These are phyloP conservation scores for Albifimbria verrucaria DNA, from an alignment of 2,329 filamentous ascomycete species.

Conservation along the genomic window DNA sequence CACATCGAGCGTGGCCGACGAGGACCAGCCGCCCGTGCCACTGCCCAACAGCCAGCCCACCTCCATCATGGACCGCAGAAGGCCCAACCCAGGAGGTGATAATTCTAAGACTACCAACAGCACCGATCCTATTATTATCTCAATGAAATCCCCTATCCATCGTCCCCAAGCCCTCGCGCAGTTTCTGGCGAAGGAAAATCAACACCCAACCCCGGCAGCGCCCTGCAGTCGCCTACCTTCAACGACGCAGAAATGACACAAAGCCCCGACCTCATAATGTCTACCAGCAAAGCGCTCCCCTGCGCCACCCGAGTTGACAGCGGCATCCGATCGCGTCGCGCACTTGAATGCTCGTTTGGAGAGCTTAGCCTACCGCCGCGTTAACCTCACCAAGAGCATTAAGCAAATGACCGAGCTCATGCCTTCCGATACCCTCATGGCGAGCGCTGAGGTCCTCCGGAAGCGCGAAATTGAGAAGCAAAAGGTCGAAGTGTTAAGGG, in stretches of 20 bases:
- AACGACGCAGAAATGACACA: conserved; percentile 23
- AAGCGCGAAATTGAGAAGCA: conserved; percentile 56
- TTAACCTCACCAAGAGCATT: conserved; percentile 71
- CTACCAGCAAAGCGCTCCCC: conserved; percentile 57
- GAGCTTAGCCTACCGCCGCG: conserved; percentile 62
- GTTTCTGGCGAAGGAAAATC: conserved; percentile 1
- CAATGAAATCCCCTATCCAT: conserved; percentile 19
- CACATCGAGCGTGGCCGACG: conserved; percentile 37
- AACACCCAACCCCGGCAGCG: background rate
- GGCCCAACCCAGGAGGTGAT: conserved; percentile 23
- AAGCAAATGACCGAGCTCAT: conserved; percentile 76
- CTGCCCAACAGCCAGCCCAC: conserved; percentile 14
- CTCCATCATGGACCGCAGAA: conserved; percentile 29
- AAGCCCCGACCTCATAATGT: conserved; percentile 17
- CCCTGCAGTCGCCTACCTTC: background rate
- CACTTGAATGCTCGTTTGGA: conserved; percentile 64
- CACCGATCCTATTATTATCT: conserved; percentile 24
- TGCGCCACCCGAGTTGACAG: conserved; percentile 55
- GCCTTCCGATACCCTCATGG: conserved; percentile 66
- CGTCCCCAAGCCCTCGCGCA: background rate
- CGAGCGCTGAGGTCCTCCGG: conserved; percentile 59
- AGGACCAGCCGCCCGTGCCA: conserved; percentile 21
- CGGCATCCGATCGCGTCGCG: conserved; percentile 61
- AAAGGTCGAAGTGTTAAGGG: conserved; percentile 63
- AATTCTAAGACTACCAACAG: conserved; percentile 13